Percentiles rank a stretch among this genome's conserved stretches.
phyloP scores from a whole-genome alignment of 1,284 basidiomycete species.

The Amylostereum areolatum region DNA sequence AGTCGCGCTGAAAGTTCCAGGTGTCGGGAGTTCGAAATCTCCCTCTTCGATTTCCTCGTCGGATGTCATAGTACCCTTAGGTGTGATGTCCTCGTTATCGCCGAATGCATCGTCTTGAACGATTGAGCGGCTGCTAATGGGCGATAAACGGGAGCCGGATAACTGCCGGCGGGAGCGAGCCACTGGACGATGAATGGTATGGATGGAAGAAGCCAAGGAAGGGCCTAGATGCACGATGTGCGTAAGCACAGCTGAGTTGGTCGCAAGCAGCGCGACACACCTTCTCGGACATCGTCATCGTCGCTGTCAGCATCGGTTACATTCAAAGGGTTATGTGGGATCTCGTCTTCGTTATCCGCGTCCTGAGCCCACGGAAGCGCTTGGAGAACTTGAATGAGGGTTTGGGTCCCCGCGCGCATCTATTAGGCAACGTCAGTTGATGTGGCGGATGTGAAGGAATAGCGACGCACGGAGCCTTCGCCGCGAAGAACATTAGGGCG shows the following conservation, averaged over 20 bases:
- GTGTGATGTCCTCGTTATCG: conserved; percentile 22
- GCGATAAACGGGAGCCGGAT: conserved; percentile 19
- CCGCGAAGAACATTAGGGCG: conserved; percentile 52
- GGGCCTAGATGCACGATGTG: conserved; percentile 15
- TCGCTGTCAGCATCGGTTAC: conserved; percentile 50
- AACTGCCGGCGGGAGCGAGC: conserved; percentile 53
- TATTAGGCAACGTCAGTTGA: no score
- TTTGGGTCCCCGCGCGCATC: conserved; percentile 81
- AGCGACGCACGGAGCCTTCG: conserved; percentile 69
- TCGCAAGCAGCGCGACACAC: no score
- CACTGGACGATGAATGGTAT: conserved; percentile 78
- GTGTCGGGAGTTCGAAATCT: conserved; percentile 46
- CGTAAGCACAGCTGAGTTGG: no score
- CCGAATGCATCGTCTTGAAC: conserved; percentile 23
- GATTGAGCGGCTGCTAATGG: conserved; percentile 14
- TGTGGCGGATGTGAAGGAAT: no score
- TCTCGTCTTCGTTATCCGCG: conserved; percentile 62
- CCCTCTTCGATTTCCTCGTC: conserved; percentile 57
- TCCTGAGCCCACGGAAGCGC: conserved; percentile 71
- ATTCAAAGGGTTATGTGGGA: conserved; percentile 34
- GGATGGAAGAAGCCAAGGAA: conserved; percentile 74
- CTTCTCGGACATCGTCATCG: no score
- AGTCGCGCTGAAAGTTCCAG: conserved; percentile 24
- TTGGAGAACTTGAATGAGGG: conserved; percentile 78
- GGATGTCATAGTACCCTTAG: conserved; percentile 24